Conservation (phyloP, 768 basidiomycete genomes). For the Leccinum aurantiacum region DNA sequence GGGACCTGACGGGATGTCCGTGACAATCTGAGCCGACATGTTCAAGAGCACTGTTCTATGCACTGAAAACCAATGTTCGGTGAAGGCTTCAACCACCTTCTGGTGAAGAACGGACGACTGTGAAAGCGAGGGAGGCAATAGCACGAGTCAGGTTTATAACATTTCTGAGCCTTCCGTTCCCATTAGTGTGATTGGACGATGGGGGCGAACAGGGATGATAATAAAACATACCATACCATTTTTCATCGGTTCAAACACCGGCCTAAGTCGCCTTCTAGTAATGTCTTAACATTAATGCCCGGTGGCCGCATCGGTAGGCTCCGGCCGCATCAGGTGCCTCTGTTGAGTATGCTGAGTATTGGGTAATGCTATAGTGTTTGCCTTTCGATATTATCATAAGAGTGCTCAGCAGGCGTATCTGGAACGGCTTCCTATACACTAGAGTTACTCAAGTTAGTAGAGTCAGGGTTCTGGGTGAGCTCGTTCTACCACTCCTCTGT, state of each 20-base stretch:
- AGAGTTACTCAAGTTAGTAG: too few relatives aligned
- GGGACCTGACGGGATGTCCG: neutral
- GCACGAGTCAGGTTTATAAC: neutral
- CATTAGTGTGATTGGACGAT: neutral
- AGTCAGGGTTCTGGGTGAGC: too few relatives aligned
- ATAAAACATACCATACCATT: neutral
- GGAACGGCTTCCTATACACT: too few relatives aligned
- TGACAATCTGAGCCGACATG: neutral
- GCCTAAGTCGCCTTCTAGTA: neutral
- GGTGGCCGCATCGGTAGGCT: neutral
- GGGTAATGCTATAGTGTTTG: too few relatives aligned
- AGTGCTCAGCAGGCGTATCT: too few relatives aligned
- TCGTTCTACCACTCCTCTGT: too few relatives aligned
- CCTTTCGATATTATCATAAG: too few relatives aligned
- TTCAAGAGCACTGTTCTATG: neutral
- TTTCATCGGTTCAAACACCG: neutral
- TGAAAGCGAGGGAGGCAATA: neutral
- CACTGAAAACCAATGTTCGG: neutral
- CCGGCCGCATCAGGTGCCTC: too few relatives aligned
- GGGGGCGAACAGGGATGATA: neutral
- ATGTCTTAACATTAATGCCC: neutral
- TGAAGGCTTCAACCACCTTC: neutral
- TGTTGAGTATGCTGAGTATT: too few relatives aligned
- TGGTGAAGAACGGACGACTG: neutral
- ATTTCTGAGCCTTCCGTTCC: neutral